Percentiles rank a stretch among this genome's conserved stretches.
phyloP scores from a whole-genome alignment of 345 rosid genomes.

The Hirschfeldia incana region DNA sequence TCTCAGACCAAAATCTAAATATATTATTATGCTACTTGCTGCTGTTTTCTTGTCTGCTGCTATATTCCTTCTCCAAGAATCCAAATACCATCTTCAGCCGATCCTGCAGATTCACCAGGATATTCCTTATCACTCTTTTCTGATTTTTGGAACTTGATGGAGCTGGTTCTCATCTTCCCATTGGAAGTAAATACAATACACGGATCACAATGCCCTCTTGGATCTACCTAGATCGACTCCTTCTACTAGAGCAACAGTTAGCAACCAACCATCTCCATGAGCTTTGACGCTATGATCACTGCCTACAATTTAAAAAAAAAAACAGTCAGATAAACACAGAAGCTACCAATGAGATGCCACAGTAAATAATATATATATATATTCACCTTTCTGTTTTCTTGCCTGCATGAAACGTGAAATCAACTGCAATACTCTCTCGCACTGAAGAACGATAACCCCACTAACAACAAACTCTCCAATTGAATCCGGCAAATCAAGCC shows the following conservation, averaged over 20 bases:
- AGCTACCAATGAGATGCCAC: not conserved
- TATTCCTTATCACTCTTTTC: conserved; percentile 76
- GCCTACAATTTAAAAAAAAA: conserved; percentile 43
- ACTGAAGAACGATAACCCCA: conserved; percentile 80
- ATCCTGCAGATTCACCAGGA: conserved; percentile 61
- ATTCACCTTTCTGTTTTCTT: conserved; percentile 76
- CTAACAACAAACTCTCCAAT: conserved; percentile 82
- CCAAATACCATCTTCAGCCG: conserved; percentile 66
- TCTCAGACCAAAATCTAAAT: conserved; percentile 7
- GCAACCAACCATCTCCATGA: conserved; percentile 95
- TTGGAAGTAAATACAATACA: conserved; percentile 89
- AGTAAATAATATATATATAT: no score
- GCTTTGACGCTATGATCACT: conserved; percentile 96
- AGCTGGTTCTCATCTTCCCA: conserved; percentile 88
- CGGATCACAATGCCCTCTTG: conserved; percentile 90
- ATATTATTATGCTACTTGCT: conserved; percentile 13
- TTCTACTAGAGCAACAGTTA: conserved; percentile 87
- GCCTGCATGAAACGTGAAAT: conserved; percentile 92
- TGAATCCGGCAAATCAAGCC: conserved; percentile 95
- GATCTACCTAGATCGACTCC: conserved; percentile 85
- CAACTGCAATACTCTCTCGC: conserved; percentile 58
- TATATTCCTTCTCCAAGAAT: conserved; percentile 71
- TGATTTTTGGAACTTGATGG: conserved; percentile 90
- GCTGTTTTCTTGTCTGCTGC: conserved; percentile 40
- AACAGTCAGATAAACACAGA: conserved; percentile 21